Base-by-base conservation (phyloP, 1,139 yeast genomes). In the Yamadazyma diddensiae region DNA sequence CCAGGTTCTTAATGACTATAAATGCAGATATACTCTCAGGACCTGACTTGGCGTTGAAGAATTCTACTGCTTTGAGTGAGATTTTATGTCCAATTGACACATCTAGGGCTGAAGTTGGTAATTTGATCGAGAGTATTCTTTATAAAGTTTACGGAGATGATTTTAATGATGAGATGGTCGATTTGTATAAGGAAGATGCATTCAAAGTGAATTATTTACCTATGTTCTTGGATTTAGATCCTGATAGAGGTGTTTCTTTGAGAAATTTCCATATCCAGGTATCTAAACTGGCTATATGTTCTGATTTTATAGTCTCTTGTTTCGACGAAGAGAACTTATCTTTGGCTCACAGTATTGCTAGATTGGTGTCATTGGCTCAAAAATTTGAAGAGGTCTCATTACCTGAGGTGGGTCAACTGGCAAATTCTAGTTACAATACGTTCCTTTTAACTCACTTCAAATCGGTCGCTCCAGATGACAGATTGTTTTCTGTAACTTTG, bases 221-320 rank as follows among this genome's bases (percentile, higher is more conserved):
- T 0, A 50, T 62, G 2, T 79, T 82, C 43, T 57, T 69, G 31
- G 67, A 77, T 37, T 50, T 77, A 44, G 85, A 79, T 44, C 90
- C 94, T 1, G 74, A 67, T 33, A 58, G 68, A 20, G 94, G 92
- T 10, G 77, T 82, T 3, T 78, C 84, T 6, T 62, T 83, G 30
- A 68, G 95, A 39, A 84, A 84, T 52, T 86, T 83, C 53, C 83
- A 81, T 45, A 79, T 80, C 37, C 95, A 85, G 56, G 85, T 77
- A 6, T 71, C 84, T 15, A 85, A 83, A 49, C 62, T 78, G 50
- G 81, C 87, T 6, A 65, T 73, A 12, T 65, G 83, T 20, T 74
- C 90, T 0, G 94, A 85, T 50, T 73, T 84, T 36, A 60, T 82
- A 16, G 75, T 85, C 10, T 86, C 84, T 50, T 53, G 60, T 37